Evolutionary conservation across 2,329 filamentous ascomycete genomes (phyloP).

Genomic region (Colletotrichum brevisporum): DNA sequence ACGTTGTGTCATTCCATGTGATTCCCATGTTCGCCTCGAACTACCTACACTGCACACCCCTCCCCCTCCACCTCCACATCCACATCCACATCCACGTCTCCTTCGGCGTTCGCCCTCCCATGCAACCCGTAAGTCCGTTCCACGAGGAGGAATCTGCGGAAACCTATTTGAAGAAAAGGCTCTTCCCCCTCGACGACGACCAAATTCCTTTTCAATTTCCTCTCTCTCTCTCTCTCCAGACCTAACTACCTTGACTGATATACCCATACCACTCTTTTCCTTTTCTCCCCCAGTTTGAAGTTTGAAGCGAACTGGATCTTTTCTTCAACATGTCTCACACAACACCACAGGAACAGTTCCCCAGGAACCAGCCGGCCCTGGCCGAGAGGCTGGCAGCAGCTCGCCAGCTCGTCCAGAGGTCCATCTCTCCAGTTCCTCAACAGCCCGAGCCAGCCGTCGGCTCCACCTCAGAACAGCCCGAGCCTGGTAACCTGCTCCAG

Average conservation of each 20-base stretch:
- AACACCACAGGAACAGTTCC: conserved; percentile 23
- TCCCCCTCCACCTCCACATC: no score
- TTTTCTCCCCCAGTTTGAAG: background rate
- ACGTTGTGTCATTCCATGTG: no score
- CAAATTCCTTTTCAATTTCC: background rate
- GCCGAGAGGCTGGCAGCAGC: conserved; percentile 32
- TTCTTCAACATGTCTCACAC: conserved; percentile 26
- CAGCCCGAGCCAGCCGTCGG: conserved; percentile 16
- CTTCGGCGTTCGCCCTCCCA: no score
- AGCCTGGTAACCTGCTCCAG: conserved; percentile 36
- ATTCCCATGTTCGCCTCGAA: conserved; percentile 5
- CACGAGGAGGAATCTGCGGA: background rate
- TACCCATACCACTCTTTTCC: background rate
- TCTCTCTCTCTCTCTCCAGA: background rate
- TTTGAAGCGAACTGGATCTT: conserved; percentile 6
- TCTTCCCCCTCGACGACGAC: background rate
- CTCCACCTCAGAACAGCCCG: conserved; percentile 6
- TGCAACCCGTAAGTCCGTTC: no score
- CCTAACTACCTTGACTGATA: background rate
- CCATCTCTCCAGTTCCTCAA: conserved; percentile 24
- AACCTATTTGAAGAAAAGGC: conserved; percentile 25
- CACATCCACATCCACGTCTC: no score
- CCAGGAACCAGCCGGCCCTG: conserved; percentile 32
- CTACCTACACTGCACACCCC: no score
- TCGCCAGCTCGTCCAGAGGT: conserved; percentile 27